Evolutionary conservation across 169 alveolate genomes (phyloP), one percentile per base, ranked within the genome.

Genomic region (Plasmodium gonderi): DNA sequence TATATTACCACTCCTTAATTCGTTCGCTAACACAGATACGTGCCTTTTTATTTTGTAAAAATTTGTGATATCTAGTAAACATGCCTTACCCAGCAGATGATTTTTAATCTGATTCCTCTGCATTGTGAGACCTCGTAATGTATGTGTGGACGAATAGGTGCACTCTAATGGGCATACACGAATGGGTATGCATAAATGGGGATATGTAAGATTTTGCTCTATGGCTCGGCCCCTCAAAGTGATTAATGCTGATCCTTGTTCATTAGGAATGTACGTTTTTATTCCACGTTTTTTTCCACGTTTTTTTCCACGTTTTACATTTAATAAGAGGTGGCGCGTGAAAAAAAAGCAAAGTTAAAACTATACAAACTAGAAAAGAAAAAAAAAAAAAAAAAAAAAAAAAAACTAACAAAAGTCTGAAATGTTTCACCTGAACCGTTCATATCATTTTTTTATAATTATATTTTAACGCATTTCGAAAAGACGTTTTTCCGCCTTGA

Each of bases 21-120:
- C 92, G 23, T 83, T 83, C 12, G 85, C 92, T 51, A 83, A 60
- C 38, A 83, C 92, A 36, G 79, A 83, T n/a, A 83, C 78, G 77
- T 83, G 33, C 29, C 40, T 83, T 72, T 72, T 72, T 2, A n/a
- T 36, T 20, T 17, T 51, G 11, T 64, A 29, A 83, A 72, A 83
- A 49, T 36, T 20, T 20, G 17, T 75, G 26, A 54, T 76, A 8
- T 40, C 51, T 7, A 69, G 29, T 54, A 49, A 7, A 49, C 51
- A 68, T 31, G 51, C 20, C 49, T 20, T 29, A 26, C 17, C 17
- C 3, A 68, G 51, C 79, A 29, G 69, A 31, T 54, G 69, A 12
- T 11, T 11, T 1, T 31, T 54, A 20, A 14, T 26, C 69, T 54
- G 69, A 31, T 12, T 54, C n/a, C 11, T 12, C 69, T n/a, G 69